These are phyloP conservation scores for Kappamyces sp. DNA, from an alignment of 192 early-diverging fungal species.

Conservation along the genomic window DNA sequence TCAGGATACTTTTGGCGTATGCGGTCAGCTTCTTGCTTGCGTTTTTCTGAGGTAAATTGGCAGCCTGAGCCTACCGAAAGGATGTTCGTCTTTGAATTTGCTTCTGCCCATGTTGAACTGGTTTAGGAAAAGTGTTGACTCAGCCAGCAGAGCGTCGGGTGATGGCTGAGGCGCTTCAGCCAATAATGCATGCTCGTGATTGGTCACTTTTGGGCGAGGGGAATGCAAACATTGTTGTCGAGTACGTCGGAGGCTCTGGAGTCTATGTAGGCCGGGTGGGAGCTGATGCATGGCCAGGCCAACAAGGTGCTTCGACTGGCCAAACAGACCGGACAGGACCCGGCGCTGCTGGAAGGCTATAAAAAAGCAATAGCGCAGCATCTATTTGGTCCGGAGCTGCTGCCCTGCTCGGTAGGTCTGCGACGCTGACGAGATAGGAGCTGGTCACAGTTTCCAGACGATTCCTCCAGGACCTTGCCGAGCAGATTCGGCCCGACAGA, in stretches of 20 bases:
- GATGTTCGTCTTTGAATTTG: constrained; percentile 96
- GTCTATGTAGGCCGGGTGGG: too few species aligned
- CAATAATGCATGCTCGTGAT: not conserved
- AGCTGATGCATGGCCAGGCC: not conserved
- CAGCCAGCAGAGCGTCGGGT: too few species aligned
- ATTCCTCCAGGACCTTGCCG: not conserved
- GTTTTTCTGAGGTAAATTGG: constrained; percentile 64
- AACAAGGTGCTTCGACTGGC: constrained; percentile 6
- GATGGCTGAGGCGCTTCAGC: not conserved
- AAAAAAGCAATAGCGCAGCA: too few species aligned
- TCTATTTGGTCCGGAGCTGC: too few species aligned
- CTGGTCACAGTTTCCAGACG: too few species aligned
- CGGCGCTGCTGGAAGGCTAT: too few species aligned
- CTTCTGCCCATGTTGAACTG: constrained; percentile 44
- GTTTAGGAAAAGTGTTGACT: too few species aligned
- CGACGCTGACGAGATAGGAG: too few species aligned
- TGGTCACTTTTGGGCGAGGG: constrained; percentile 1
- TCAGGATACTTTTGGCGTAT: constrained; percentile 94
- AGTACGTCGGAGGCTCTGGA: not conserved
- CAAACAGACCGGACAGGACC: not conserved
- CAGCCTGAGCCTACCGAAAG: constrained; percentile 64
- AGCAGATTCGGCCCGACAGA: not conserved
- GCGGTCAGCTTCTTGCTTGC: constrained; percentile 91
- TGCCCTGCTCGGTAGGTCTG: too few species aligned
- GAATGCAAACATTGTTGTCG: constrained; percentile 6